A percentile compares a stretch with the other conserved stretches of the same genome.
Conservation (phyloP, 164 flowering plant genomes). For the Berberis vulgaris region DNA sequence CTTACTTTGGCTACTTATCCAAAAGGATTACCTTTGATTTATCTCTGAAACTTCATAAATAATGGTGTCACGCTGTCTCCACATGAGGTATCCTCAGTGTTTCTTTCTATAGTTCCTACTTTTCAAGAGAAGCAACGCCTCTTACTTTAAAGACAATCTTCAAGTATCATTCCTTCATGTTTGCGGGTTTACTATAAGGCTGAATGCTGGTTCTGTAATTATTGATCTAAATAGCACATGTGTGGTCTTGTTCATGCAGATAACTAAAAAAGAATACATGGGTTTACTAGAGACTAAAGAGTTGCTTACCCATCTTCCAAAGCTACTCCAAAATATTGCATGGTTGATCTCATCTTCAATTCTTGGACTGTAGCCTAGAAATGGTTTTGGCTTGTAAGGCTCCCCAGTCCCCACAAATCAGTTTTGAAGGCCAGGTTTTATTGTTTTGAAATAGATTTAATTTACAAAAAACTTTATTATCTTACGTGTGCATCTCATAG, state of each 20-base stretch:
- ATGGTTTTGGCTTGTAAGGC: constrained; percentile 17
- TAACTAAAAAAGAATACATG: constrained; percentile 40
- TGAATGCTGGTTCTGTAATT: constrained; percentile 13
- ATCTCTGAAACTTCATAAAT: too few relatives aligned
- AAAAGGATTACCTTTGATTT: too few relatives aligned
- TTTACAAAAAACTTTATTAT: constrained; percentile 10
- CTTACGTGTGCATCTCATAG: constrained; percentile 9
- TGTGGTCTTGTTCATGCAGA: constrained; percentile 61
- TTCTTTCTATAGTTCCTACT: too few relatives aligned
- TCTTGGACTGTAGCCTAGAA: neutral
- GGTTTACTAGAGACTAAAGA: constrained; percentile 46
- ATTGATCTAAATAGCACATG: constrained; percentile 29
- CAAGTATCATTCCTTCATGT: neutral
- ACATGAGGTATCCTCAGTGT: too few relatives aligned
- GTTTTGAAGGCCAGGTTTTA: constrained; percentile 21
- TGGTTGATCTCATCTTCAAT: neutral
- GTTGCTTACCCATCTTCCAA: constrained; percentile 28
- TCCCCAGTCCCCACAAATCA: constrained; percentile 22
- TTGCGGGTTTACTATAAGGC: neutral
- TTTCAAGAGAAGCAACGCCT: too few relatives aligned
- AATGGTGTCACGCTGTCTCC: too few relatives aligned
- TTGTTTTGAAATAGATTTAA: constrained; percentile 31
- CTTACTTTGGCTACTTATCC: too few relatives aligned
- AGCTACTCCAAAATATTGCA: constrained; percentile 19
- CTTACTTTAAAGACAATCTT: neutral